Percentiles rank a stretch among this genome's conserved stretches.
phyloP scores from a whole-genome alignment of 139 green algal species.

The Picochlorum sp. region DNA sequence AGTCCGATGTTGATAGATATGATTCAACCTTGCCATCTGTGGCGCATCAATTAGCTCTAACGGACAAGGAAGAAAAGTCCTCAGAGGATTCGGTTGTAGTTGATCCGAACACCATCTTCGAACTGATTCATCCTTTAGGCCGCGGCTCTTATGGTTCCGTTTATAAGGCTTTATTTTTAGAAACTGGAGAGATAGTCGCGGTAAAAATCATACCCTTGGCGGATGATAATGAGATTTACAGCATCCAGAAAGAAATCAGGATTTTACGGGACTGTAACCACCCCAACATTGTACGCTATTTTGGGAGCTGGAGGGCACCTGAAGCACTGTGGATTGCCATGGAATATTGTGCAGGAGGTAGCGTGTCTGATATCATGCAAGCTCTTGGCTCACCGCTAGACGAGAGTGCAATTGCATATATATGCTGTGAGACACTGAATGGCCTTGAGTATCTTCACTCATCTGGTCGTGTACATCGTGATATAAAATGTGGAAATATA shows the following conservation, averaged over 20 bases:
- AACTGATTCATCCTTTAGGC: background rate
- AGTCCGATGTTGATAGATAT: too few relatives aligned
- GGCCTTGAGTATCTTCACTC: slow-evolving; percentile 79
- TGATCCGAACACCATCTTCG: background rate
- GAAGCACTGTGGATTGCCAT: slow-evolving; percentile 90
- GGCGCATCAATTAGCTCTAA: too few relatives aligned
- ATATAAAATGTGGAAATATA: slow-evolving; percentile 97
- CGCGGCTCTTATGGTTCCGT: slow-evolving; percentile 76
- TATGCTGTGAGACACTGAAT: slow-evolving; percentile 75
- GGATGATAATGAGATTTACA: slow-evolving; percentile 46
- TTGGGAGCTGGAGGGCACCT: slow-evolving; percentile 44
- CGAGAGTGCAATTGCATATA: slow-evolving; percentile 73
- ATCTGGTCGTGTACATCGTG: slow-evolving; percentile 70
- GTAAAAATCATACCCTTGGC: slow-evolving; percentile 72
- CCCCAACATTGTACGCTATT: slow-evolving; percentile 81
- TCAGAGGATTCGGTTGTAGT: too few relatives aligned
- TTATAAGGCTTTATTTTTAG: slow-evolving; percentile 57
- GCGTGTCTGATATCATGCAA: slow-evolving; percentile 77
- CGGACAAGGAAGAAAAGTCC: too few relatives aligned
- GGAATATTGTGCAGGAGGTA: slow-evolving; percentile 94
- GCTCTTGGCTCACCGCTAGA: slow-evolving; percentile 32
- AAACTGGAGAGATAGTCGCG: slow-evolving; percentile 55
- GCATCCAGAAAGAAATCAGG: slow-evolving; percentile 60
- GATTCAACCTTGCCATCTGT: too few relatives aligned
- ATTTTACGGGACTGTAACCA: slow-evolving; percentile 86